phyloP scores from a whole-genome alignment of 129 eudicot species.

The Flaveria sonorensis region DNA sequence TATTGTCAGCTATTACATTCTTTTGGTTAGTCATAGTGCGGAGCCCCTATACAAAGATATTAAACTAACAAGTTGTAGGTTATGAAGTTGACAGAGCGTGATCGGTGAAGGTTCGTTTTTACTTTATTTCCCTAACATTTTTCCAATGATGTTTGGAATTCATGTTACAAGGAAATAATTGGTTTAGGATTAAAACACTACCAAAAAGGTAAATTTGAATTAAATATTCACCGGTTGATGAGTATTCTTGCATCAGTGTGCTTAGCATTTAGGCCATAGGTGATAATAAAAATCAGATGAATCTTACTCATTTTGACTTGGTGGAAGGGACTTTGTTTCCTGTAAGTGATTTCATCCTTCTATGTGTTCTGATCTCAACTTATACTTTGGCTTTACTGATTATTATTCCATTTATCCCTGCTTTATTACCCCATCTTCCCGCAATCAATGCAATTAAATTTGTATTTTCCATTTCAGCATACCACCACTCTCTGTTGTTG shows the following conservation, averaged over 20 bases:
- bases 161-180: not conserved
- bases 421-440: not conserved
- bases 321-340: slow-evolving; percentile 93
- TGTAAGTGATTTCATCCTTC: slow-evolving; percentile 48
- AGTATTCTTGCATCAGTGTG: slow-evolving; percentile 67
- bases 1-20: slow-evolving; percentile 5
- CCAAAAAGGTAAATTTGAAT: not conserved
- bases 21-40: slow-evolving; percentile 58
- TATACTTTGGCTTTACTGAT: not conserved
- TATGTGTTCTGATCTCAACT: not conserved
- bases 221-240: slow-evolving; percentile 56
- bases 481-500: slow-evolving; percentile 95
- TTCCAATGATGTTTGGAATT: not conserved
- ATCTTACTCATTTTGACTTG: slow-evolving; percentile 94
- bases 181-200: not conserved
- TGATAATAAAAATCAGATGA: slow-evolving; percentile 84
- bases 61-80: slow-evolving; percentile 83
- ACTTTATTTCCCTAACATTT: not conserved
- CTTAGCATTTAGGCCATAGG: slow-evolving; percentile 95
- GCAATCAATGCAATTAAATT: not conserved
- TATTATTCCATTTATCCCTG: not conserved
- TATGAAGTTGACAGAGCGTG: slow-evolving; percentile 71
- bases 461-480: slow-evolving; percentile 55
- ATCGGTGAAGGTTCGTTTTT: slow-evolving; percentile 66
- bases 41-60: slow-evolving; percentile 64